Evolutionary conservation across 2,329 filamentous ascomycete species (phyloP).

Genomic region (Akanthomyces dipterigenus): DNA sequence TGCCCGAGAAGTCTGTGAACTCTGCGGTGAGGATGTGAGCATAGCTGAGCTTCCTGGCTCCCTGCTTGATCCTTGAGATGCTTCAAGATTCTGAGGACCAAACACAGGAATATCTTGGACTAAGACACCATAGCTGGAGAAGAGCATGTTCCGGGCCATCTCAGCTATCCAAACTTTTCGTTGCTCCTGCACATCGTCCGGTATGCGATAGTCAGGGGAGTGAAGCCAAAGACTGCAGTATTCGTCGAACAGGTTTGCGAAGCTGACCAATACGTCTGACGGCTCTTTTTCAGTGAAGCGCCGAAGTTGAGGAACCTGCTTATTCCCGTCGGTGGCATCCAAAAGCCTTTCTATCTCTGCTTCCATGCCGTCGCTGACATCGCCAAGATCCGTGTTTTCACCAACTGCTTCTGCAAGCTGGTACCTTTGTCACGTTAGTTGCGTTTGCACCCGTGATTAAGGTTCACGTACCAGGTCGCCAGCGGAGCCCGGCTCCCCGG

Average conservation of each 20-base stretch:
- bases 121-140: constrained; percentile 29
- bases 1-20: neutral
- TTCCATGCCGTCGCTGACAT: constrained; percentile 20
- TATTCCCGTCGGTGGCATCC: constrained; percentile 19
- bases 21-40: constrained; percentile 8
- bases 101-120: constrained; percentile 28
- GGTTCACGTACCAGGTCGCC: constrained; percentile 26
- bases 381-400: neutral
- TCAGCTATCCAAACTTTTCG: constrained; percentile 25
- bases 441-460: neutral
- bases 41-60: constrained; percentile 12
- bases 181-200: constrained; percentile 19
- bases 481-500: constrained; percentile 22
- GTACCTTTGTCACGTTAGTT: neutral
- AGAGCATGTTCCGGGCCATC: constrained; percentile 27
- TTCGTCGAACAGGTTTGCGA: constrained; percentile 23
- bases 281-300: constrained; percentile 19
- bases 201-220: constrained; percentile 18
- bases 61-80: neutral
- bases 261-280: constrained; percentile 19
- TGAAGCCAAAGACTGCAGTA: constrained; percentile 28
- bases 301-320: constrained; percentile 25
- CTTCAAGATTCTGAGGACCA: constrained; percentile 15
- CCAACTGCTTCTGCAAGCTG: constrained; percentile 10
- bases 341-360: constrained; percentile 24